These are phyloP conservation scores for Teratosphaeria viscida DNA, from an alignment of 2,329 filamentous ascomycete species.

Conservation along the genomic window DNA sequence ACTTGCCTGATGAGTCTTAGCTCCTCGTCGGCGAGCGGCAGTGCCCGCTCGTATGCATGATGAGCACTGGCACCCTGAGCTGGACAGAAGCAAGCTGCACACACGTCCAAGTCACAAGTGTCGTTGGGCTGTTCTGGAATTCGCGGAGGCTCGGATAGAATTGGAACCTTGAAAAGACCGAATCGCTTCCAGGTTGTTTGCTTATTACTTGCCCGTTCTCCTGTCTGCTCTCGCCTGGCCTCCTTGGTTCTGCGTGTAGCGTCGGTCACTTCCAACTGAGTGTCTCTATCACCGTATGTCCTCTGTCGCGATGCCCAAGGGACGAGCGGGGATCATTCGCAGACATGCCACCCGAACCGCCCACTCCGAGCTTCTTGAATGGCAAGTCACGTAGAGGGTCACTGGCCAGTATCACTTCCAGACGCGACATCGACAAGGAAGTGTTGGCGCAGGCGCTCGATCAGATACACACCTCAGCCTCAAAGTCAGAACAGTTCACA, in stretches of 20 bases:
- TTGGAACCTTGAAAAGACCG: not conserved
- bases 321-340: not conserved
- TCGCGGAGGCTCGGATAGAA: not conserved
- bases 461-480: slow-evolving; percentile 82
- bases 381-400: slow-evolving; percentile 27
- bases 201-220: not conserved
- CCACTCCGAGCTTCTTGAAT: slow-evolving; percentile 20
- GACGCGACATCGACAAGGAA: slow-evolving; percentile 51
- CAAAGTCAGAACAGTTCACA: slow-evolving; percentile 71
- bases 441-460: slow-evolving; percentile 69
- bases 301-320: slow-evolving; percentile 8
- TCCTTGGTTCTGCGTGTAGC: not conserved
- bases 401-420: slow-evolving; percentile 29
- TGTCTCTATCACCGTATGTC: not conserved
- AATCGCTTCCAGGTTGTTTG: not conserved
- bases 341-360: slow-evolving; percentile 17
- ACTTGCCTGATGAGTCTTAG: not conserved
- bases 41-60: not conserved
- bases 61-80: too few relatives aligned
- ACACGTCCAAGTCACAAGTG: not conserved
- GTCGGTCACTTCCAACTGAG: not conserved
- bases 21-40: not conserved
- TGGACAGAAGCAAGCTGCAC: not conserved
- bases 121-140: not conserved
- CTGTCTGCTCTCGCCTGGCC: not conserved